These are phyloP conservation scores for Fagus sylvatica DNA, from an alignment of 306 rosid genomes.

Conservation along the genomic window DNA sequence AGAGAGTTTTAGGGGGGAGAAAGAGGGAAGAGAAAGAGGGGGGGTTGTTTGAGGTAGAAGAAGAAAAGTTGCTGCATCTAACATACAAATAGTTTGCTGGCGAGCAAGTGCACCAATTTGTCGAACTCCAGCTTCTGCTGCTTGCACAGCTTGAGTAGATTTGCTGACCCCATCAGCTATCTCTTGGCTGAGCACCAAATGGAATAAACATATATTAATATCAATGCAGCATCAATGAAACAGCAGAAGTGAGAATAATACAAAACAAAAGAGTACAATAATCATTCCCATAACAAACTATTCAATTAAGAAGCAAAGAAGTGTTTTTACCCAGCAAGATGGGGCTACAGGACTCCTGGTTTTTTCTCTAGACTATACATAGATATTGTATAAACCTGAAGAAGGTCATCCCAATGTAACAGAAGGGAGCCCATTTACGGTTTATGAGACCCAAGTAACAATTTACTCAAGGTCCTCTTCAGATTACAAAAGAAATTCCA, in stretches of 20 bases:
- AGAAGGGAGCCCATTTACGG: neutral
- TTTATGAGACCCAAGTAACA: neutral
- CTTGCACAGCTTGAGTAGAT: slow-evolving; percentile 88
- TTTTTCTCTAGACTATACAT: neutral
- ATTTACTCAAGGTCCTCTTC: neutral
- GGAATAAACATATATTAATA: slow-evolving; percentile 3
- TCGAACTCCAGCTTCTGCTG: slow-evolving; percentile 87
- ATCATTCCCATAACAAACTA: neutral
- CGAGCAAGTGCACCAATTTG: slow-evolving; percentile 76
- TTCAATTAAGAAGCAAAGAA: neutral
- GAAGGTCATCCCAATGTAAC: neutral
- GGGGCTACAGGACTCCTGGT: neutral
- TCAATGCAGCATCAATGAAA: neutral
- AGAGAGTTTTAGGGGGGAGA: neutral
- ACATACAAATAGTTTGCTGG: slow-evolving; percentile 84
- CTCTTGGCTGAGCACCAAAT: slow-evolving; percentile 69
- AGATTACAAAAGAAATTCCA: neutral
- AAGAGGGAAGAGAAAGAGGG: too few relatives aligned
- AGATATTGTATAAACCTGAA: neutral
- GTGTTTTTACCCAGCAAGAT: neutral
- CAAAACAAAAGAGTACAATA: neutral
- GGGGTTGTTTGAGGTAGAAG: neutral
- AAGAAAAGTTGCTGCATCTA: neutral
- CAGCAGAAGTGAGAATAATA: neutral
- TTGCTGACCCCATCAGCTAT: slow-evolving; percentile 84